Percentiles rank a stretch among this genome's conserved stretches.
phyloP scores from a whole-genome alignment of 768 basidiomycete species.

The Fibroporia radiculosa region DNA sequence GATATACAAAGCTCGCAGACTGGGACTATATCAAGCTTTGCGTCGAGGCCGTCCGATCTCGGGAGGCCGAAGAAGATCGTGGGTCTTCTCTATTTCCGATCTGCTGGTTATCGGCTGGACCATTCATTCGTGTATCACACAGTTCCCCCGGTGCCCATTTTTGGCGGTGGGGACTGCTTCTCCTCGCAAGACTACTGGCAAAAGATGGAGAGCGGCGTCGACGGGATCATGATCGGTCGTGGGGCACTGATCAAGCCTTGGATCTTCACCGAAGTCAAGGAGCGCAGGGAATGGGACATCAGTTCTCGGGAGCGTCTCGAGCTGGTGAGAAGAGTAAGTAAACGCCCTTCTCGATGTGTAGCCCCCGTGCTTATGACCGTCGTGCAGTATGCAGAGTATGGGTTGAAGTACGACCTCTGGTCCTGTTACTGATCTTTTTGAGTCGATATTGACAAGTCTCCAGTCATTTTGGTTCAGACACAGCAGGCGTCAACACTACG shows the following conservation, averaged over 20 bases:
- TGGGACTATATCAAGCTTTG: constrained; percentile 92
- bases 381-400: constrained; percentile 78
- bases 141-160: constrained; percentile 88
- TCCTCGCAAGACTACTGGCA: constrained; percentile 79
- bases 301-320: constrained; percentile 79
- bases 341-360: too few relatives aligned
- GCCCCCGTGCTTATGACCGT: background rate
- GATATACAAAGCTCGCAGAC: constrained; percentile 88
- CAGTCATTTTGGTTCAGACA: constrained; percentile 83
- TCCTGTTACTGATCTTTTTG: background rate
- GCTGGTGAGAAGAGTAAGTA: constrained; percentile 62
- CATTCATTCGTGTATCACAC: constrained; percentile 1
- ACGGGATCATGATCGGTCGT: constrained; percentile 92
- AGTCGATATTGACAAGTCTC: background rate
- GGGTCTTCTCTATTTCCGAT: constrained; percentile 24
- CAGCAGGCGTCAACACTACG: constrained; percentile 83
- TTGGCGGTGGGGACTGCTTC: constrained; percentile 94
- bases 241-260: constrained; percentile 95
- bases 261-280: constrained; percentile 95
- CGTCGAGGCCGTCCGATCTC: constrained; percentile 67
- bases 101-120: too few relatives aligned
- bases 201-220: constrained; percentile 76
- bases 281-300: constrained; percentile 90
- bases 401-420: constrained; percentile 52
- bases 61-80: constrained; percentile 68